These are phyloP conservation scores for Quercus engelmannii DNA, from an alignment of 306 rosid species.

Conservation along the genomic window DNA sequence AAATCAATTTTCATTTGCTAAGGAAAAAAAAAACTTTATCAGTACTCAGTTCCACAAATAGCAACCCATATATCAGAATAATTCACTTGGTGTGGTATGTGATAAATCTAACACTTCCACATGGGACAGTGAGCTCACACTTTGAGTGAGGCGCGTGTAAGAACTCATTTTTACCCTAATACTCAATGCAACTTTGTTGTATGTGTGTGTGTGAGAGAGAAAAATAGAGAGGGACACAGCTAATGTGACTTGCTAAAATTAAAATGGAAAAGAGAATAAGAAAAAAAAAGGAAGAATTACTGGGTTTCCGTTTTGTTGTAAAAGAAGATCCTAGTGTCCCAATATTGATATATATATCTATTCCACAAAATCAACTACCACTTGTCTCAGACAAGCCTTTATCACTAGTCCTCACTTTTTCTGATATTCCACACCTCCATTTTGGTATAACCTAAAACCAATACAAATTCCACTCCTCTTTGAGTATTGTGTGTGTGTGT, in stretches of 20 bases:
- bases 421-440: background rate
- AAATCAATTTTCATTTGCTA: no score
- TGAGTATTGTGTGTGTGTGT: background rate
- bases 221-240: background rate
- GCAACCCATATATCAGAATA: no score
- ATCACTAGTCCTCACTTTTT: background rate
- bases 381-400: slow-evolving; percentile 15
- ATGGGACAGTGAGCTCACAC: no score
- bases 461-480: background rate
- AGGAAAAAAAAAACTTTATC: no score
- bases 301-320: slow-evolving; percentile 26
- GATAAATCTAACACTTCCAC: no score
- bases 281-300: background rate
- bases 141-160: background rate
- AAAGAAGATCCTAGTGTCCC: background rate
- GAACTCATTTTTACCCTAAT: background rate
- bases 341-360: background rate
- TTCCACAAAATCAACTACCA: slow-evolving; percentile 14
- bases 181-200: background rate
- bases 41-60: no score
- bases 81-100: no score
- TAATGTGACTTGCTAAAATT: background rate
- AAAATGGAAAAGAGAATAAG: slow-evolving; percentile 1
- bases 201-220: no score
- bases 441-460: background rate